Evolutionary conservation across 2,329 filamentous ascomycete genomes (phyloP), one percentile per base, ranked within the genome.

Genomic region (Aspergillus brunneoviolaceus): DNA sequence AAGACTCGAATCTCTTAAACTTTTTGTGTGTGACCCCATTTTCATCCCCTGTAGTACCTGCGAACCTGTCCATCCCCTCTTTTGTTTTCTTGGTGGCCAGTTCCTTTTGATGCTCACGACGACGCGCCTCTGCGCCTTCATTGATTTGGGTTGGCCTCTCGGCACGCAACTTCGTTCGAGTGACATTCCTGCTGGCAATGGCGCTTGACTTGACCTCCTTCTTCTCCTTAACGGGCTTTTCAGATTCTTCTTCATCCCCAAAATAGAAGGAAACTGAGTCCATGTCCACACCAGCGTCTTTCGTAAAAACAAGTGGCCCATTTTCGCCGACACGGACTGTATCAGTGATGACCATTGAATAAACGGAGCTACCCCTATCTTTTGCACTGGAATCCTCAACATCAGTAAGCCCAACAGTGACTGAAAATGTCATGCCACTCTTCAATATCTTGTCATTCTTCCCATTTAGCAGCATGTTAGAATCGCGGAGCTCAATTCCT

Each of bases 261-360:
- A 99, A 99, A 79, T 97, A 98, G 82, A 99, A 99, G 0, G 94
- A 96, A 45, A 94, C 94, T 4, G 92, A 92, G 70, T 98, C 95
- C 60, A 96, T 86, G 71, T 96, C 94, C 29, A 91, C 90, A 2
- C 93, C 88, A 0, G 94, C 93, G 72, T 97, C 93, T 60, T 92
- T 92, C 19, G 95, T 99, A 78, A 99, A 98, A 29, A 97, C 87
- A 33, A 96, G 92, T 35, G 78, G 80, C 4, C 81, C 79, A 58
- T 72, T 77, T 5, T 85, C 82, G 11, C 89, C 91, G 53, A 97
- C 92, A 68, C 95, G 91, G 49, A 99, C 89, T 0, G 96, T 99
- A 76, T 99, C 95, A 1, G 91, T 93, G 51, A 99, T 85, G 52
- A 96, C 85, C 66, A 99, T 84, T 0, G 93, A 95, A 74, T 99